A percentile compares a stretch with the other conserved stretches of the same genome.
Conservation (phyloP, 441 rosid species). For the Brassica balearica region DNA sequence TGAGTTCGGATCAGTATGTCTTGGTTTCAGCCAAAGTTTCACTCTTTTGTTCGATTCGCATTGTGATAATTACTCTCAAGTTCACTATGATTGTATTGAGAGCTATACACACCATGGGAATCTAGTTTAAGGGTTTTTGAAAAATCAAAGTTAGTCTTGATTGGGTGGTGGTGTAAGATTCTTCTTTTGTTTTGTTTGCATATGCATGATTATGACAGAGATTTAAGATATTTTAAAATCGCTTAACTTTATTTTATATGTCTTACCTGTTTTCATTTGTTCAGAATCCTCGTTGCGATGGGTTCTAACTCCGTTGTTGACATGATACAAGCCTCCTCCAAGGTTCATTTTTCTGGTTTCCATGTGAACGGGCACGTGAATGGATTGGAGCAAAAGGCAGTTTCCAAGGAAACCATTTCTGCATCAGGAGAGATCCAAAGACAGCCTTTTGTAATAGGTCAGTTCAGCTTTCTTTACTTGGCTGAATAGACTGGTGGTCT, state of each 20-base stretch:
- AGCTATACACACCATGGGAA: not conserved
- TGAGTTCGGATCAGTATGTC: no score
- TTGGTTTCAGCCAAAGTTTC: conserved; percentile 19
- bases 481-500: conserved; percentile 2
- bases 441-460: conserved; percentile 96
- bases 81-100: conserved; percentile 1
- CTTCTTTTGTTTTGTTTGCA: conserved; percentile 20
- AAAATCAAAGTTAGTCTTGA: not conserved
- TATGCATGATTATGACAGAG: conserved; percentile 24
- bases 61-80: conserved; percentile 3
- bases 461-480: not conserved
- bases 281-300: conserved; percentile 29
- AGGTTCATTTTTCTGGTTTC: conserved; percentile 91
- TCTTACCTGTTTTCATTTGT: not conserved
- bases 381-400: conserved; percentile 49
- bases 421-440: conserved; percentile 59
- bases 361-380: conserved; percentile 55
- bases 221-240: conserved; percentile 12
- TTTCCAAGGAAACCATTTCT: conserved; percentile 54
- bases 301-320: conserved; percentile 42
- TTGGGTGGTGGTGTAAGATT: conserved; percentile 12
- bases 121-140: not conserved
- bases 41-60: conserved; percentile 17
- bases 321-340: conserved; percentile 48
- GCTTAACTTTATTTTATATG: not conserved